Evolutionary conservation across 2,329 filamentous ascomycete genomes (phyloP).

Genomic region (Cyphellophora attinorum): DNA sequence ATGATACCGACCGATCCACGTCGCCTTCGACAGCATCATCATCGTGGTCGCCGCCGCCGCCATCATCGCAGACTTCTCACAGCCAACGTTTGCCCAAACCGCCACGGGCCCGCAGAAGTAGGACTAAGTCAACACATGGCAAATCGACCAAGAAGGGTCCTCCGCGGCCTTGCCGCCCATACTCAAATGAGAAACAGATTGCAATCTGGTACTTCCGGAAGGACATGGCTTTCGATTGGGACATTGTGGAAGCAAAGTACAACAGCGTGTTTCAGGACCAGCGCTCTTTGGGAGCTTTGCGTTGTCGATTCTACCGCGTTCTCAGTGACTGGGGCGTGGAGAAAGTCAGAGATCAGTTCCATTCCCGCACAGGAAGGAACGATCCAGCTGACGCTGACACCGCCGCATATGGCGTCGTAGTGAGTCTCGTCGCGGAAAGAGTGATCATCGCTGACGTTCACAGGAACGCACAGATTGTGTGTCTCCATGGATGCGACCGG

Average conservation of each 20-base stretch:
- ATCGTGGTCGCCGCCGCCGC: conserved; percentile 14
- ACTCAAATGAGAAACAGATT: too few relatives aligned
- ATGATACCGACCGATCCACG: too few relatives aligned
- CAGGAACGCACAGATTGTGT: conserved; percentile 1
- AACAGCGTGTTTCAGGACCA: conserved; percentile 32
- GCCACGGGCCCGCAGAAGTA: too few relatives aligned
- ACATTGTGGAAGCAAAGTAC: conserved; percentile 33
- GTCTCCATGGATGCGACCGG: conserved; percentile 2
- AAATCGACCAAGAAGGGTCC: too few relatives aligned
- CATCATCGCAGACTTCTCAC: too few relatives aligned
- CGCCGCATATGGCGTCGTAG: neutral
- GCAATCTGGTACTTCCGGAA: conserved; percentile 42
- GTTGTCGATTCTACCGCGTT: conserved; percentile 42
- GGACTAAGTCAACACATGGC: too few relatives aligned
- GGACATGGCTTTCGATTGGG: conserved; percentile 37
- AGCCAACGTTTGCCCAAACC: too few relatives aligned
- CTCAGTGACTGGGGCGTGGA: conserved; percentile 29
- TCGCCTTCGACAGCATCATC: too few relatives aligned
- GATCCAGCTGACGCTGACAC: neutral
- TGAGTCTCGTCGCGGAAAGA: neutral
- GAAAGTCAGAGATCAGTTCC: conserved; percentile 1
- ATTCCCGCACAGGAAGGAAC: neutral
- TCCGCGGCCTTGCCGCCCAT: too few relatives aligned
- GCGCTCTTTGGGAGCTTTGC: conserved; percentile 34
- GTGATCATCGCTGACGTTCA: neutral